Base-by-base conservation (phyloP, 2,329 filamentous ascomycete species). In the Monilinia vaccinii-corymbosi region DNA sequence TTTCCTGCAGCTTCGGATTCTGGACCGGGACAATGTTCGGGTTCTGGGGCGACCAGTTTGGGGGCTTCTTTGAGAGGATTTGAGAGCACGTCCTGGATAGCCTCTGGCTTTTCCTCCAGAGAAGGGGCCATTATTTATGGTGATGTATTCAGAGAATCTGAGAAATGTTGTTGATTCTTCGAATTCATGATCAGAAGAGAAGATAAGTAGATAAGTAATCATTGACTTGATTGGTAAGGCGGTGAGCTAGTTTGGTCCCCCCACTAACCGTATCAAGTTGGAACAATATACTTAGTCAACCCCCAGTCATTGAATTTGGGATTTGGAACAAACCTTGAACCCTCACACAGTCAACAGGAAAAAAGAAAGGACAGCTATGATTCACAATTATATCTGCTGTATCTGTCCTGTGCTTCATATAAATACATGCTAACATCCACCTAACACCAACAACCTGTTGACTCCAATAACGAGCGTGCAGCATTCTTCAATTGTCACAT, bases 21-120 rank as follows among this genome's bases (percentile, higher is more conserved):
- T 4, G 90, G 94, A 0, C 94, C 94, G 3, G 93, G 93, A 71
- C 94, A 99, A 78, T 97, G 92, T 75, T 97, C 91, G 77, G 93
- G 93, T 72, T 97, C 92, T 45, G 94, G 93, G 23, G 94, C 94
- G 64, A 97, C 89, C 58, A 99, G 87, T 64, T 90, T 81, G 1
- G 93, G 91, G 56, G 89, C 86, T 59, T 83, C 79, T 73, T 91
- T 91, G 60, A 92, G 78, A 9, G 89, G 88, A 70, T 89, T 87
- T 66, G 84, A 78, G 66, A 96, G 78, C 64, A 91, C 87, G 61
- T 90, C 86, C 63, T 86, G 79, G 56, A 86, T 79, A 44, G 80
- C 73, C 58, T 82, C 81, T 53, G 87, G 81, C 68, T 87, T 84
- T 75, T 93, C 87, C 76, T 95, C 88, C 48, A 96, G 77, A 28